A percentile compares a stretch with the other conserved stretches of the same genome.
Conservation (phyloP, 306 rosid species). For the Quercus aquifolioides region DNA sequence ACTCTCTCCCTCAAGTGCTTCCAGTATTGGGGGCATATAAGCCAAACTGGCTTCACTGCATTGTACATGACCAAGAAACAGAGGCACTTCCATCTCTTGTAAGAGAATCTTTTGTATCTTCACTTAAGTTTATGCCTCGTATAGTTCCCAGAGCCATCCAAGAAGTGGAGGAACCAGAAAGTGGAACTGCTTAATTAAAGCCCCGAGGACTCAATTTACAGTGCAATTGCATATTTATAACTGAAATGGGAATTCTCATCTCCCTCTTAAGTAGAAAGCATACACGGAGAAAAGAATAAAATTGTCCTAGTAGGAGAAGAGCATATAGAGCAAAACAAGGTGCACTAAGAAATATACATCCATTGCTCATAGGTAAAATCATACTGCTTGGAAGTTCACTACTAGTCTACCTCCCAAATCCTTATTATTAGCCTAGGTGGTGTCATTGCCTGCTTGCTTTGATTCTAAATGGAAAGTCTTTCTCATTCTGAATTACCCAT, state of each 20-base stretch:
- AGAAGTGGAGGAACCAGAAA: constrained; percentile 17
- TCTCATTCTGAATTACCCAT: constrained; percentile 21
- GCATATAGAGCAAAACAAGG: constrained; percentile 36
- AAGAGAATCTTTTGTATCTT: neutral
- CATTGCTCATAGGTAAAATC: too few species aligned
- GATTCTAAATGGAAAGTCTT: neutral
- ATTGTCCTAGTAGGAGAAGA: neutral
- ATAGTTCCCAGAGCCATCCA: constrained; percentile 9
- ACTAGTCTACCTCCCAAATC: too few species aligned
- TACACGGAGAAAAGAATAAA: neutral
- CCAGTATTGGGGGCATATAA: constrained; percentile 36
- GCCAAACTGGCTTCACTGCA: constrained; percentile 25
- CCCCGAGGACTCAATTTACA: constrained; percentile 14
- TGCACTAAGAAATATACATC: constrained; percentile 16
- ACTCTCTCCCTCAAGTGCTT: constrained; percentile 42
- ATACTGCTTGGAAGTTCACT: neutral
- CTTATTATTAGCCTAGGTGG: constrained; percentile 6
- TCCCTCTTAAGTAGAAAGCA: neutral
- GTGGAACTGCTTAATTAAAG: constrained; percentile 22
- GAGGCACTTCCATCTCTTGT: constrained; percentile 13
- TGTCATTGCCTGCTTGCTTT: constrained; percentile 23
- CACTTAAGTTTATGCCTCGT: constrained; percentile 9
- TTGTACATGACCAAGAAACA: constrained; percentile 11
- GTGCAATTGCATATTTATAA: constrained; percentile 26
- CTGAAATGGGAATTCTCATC: neutral